Evolutionary conservation across 768 basidiomycete species (phyloP).

Genomic region (Kondoa malvinella): DNA sequence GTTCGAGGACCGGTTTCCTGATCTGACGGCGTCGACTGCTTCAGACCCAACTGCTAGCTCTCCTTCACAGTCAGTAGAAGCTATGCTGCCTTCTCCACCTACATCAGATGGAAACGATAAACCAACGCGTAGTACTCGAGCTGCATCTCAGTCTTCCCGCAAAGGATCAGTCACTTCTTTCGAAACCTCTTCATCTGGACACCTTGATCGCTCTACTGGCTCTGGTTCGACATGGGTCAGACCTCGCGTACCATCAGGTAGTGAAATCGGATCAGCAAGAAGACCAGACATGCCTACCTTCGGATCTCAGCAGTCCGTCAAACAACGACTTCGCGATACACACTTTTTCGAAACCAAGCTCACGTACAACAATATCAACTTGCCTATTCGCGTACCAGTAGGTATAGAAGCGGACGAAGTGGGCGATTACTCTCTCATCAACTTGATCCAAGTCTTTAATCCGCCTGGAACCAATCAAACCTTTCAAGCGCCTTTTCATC

Average conservation of each 20-base stretch:
- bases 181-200: not conserved
- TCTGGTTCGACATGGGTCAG: not conserved
- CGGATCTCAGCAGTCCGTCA: not conserved
- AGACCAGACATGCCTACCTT: not conserved
- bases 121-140: not conserved
- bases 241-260: not conserved
- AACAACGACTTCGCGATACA: slow-evolving; percentile 50
- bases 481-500: slow-evolving; percentile 47
- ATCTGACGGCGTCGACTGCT: not conserved
- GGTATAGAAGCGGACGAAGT: slow-evolving; percentile 85
- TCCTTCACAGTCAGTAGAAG: not conserved
- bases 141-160: not conserved
- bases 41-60: not conserved
- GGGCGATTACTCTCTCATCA: slow-evolving; percentile 86
- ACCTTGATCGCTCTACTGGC: not conserved
- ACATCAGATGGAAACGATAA: not conserved
- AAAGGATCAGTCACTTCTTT: not conserved
- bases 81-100: not conserved
- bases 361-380: slow-evolving; percentile 55
- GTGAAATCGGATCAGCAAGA: not conserved
- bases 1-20: slow-evolving; percentile 45
- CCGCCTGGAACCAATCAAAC: slow-evolving; percentile 41
- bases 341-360: slow-evolving; percentile 82
- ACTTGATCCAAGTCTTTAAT: slow-evolving; percentile 69
- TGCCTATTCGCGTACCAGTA: slow-evolving; percentile 82